Evolutionary conservation across 2,329 filamentous ascomycete species (phyloP), one percentile per base, ranked within the genome.

Genomic region (Ceratocystis eucalypticola): DNA sequence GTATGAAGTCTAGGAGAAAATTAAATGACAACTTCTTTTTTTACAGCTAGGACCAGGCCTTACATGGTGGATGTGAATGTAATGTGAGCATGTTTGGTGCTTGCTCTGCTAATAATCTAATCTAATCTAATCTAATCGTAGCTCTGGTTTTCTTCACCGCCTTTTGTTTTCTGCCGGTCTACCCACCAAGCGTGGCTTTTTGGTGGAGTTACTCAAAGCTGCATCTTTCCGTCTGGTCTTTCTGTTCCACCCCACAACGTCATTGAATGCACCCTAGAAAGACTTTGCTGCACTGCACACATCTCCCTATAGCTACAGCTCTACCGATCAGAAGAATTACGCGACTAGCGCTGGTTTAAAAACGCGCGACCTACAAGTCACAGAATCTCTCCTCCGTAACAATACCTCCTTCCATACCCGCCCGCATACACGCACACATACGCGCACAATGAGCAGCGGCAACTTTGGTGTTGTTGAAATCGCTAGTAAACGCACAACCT

Each of bases 381-480:
- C 10, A 4, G 37, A 41, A 41, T 41, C 10, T 10, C 37, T 41
- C 37, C 10, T 15, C 10, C 10, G 10, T 41, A 15, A 12, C 37
- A 41, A 41, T 41, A 10, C 37, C 12, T 41, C 10, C 10, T 41
- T 41, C 3, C 15, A 59, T 25, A 59, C 53, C 30, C 55, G 33
- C 53, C 30, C 55, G 33, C 55, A 37, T 2, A 30, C 50, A 30
- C 50, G 25, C 50, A 20, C 28, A 59, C 8, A n/a, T n/a, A 17
- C 53, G 17, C 53, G n/a, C 28, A 59, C 55, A 17, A 59, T 59
- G 55, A 59, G 28, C 61, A 86, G 85, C 81, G 82, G 84, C 73
- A 84, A 86, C 72, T 87, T 88, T 70, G 88, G 89, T 71, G 90
- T 97, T 71, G 86, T 95, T 76, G 88, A 96, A 71, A 79, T 96